Conservation (phyloP, 495 filamentous ascomycete species). For the Aspergillus leporis region DNA sequence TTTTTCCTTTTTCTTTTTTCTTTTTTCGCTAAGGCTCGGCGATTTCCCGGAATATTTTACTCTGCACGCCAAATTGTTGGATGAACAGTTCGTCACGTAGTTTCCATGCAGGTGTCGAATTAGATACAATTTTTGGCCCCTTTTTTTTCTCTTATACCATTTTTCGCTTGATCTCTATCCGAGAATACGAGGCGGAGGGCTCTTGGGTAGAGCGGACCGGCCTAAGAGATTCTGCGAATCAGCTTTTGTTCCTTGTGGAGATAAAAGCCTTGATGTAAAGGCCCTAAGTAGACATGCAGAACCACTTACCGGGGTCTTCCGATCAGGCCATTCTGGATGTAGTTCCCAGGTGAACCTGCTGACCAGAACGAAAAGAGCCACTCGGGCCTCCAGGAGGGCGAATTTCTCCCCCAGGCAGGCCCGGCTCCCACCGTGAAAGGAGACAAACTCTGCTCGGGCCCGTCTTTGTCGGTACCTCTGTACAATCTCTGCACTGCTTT, state of each 20-base stretch:
- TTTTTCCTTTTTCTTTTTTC: background rate
- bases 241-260: background rate
- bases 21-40: too few relatives aligned
- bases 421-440: conserved; percentile 34
- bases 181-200: background rate
- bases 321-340: conserved; percentile 14
- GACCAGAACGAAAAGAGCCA: conserved; percentile 11
- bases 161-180: too few relatives aligned
- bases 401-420: conserved; percentile 27
- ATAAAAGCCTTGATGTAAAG: too few relatives aligned
- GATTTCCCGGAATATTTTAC: too few relatives aligned
- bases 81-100: too few relatives aligned
- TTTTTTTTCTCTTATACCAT: too few relatives aligned
- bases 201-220: conserved; percentile 12
- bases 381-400: conserved; percentile 17
- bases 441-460: conserved; percentile 17
- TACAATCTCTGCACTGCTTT: conserved; percentile 7
- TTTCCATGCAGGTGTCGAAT: too few relatives aligned
- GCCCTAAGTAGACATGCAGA: too few relatives aligned
- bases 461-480: background rate
- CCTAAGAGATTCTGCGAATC: background rate
- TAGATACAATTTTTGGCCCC: too few relatives aligned
- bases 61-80: too few relatives aligned
- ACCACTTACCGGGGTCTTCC: conserved; percentile 16
- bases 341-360: conserved; percentile 11